Evolutionary conservation across 2,329 filamentous ascomycete species (phyloP).

Genomic region (Colletotrichum sp.): DNA sequence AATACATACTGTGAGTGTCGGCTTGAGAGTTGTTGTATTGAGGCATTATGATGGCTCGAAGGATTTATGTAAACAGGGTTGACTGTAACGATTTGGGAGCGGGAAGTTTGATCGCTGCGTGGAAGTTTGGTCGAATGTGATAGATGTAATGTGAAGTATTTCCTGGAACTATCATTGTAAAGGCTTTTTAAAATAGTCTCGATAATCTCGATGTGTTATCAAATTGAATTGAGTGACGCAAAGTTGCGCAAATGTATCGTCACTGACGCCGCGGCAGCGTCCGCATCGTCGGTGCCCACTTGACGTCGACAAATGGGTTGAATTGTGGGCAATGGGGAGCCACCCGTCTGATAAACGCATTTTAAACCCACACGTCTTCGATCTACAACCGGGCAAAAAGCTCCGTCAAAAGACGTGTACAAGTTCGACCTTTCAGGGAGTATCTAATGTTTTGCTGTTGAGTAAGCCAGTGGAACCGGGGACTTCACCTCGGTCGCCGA

Average conservation of each 20-base stretch:
- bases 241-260: not conserved
- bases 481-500: not conserved
- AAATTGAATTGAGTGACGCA: not conserved
- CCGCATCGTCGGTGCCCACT: not conserved
- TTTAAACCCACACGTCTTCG: not conserved
- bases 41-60: not conserved
- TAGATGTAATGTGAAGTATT: not conserved
- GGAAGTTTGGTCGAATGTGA: not conserved
- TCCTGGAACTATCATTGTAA: not conserved
- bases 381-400: not conserved
- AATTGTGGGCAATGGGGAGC: not conserved
- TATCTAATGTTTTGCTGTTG: not conserved
- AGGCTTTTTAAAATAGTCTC: not conserved
- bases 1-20: not conserved
- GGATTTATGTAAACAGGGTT: not conserved
- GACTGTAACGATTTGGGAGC: not conserved
- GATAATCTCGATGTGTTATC: not conserved
- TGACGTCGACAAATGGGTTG: not conserved
- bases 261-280: not conserved
- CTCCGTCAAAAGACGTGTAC: not conserved
- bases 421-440: not conserved
- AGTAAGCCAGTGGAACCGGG: accelerated
- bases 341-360: not conserved
- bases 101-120: not conserved
- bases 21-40: not conserved